Conservation (phyloP, 768 basidiomycete genomes). For the Naganishia kalamii region DNA sequence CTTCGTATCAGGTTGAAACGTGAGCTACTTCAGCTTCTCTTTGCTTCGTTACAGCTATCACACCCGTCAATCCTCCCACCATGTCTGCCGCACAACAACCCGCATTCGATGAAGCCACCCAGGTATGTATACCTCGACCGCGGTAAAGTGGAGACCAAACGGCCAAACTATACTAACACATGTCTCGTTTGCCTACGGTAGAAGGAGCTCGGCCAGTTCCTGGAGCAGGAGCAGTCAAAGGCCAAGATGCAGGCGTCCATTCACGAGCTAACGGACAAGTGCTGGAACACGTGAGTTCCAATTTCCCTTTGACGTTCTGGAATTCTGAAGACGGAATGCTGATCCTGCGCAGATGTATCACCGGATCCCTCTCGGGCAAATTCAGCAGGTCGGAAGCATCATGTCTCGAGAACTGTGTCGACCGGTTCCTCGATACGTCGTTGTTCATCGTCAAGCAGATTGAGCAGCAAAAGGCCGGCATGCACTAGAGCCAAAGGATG, state of each 20-base stretch:
- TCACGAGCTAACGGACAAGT: slow-evolving; percentile 71
- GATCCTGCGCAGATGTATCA: slow-evolving; percentile 27
- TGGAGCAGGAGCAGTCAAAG: slow-evolving; percentile 76
- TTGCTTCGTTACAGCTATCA: not conserved
- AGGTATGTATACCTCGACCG: slow-evolving; percentile 28
- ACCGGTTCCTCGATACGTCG: slow-evolving; percentile 81
- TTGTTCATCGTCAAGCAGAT: slow-evolving; percentile 70
- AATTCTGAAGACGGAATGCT: too few relatives aligned
- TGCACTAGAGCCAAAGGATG: slow-evolving; percentile 18
- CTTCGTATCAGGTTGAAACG: too few relatives aligned
- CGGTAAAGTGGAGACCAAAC: too few relatives aligned
- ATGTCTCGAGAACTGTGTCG: slow-evolving; percentile 84
- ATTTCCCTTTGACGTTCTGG: not conserved
- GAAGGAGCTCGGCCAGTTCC: slow-evolving; percentile 75
- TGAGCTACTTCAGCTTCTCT: too few relatives aligned
- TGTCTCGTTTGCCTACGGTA: slow-evolving; percentile 42
- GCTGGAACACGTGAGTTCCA: slow-evolving; percentile 79
- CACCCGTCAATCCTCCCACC: not conserved
- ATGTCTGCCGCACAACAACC: slow-evolving; percentile 32
- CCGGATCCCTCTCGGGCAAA: slow-evolving; percentile 19
- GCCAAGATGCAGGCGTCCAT: slow-evolving; percentile 62
- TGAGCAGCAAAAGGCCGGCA: slow-evolving; percentile 38
- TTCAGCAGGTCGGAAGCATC: slow-evolving; percentile 56
- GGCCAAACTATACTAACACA: not conserved
- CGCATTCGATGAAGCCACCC: slow-evolving; percentile 42